These are phyloP conservation scores for Phylloporus sp. DNA, from an alignment of 768 basidiomycete species.

Conservation along the genomic window DNA sequence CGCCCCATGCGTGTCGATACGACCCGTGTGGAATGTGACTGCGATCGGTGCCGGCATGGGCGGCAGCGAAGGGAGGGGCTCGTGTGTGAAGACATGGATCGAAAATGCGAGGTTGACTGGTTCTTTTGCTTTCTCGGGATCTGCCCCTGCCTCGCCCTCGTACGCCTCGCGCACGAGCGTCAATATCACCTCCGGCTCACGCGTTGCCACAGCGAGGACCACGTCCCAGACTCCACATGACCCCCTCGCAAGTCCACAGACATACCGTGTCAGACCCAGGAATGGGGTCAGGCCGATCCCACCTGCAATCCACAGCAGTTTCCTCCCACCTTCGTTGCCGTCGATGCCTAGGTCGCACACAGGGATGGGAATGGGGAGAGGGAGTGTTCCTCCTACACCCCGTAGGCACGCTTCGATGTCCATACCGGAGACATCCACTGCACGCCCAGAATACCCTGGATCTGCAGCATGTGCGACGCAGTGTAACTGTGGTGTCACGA, in stretches of 20 bases:
- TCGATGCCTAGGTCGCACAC: not conserved
- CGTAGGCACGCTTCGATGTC: not conserved
- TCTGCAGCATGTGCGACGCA: not conserved
- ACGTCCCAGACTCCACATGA: conserved; percentile 37
- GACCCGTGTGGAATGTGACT: conserved; percentile 15
- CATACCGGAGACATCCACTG: not conserved
- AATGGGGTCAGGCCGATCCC: not conserved
- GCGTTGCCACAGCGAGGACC: conserved; percentile 46
- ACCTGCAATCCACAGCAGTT: not conserved
- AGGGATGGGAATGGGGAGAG: not conserved
- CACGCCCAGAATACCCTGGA: not conserved
- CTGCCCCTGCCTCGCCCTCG: not conserved
- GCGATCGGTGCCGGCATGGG: conserved; percentile 6
- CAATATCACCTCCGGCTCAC: conserved; percentile 50
- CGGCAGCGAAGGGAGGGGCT: not conserved
- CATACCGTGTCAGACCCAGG: not conserved
- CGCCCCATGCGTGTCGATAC: conserved; percentile 14
- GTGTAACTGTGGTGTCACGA: not conserved
- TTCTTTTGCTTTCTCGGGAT: not conserved
- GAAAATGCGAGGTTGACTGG: conserved; percentile 11
- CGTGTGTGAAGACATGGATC: conserved; percentile 17
- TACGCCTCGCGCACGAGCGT: conserved; percentile 38
- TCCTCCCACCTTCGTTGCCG: not conserved
- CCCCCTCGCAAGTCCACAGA: not conserved
- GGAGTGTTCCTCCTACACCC: not conserved